These are phyloP conservation scores for Candida anutae DNA, from an alignment of 1,139 yeast genomes.

Conservation along the genomic window DNA sequence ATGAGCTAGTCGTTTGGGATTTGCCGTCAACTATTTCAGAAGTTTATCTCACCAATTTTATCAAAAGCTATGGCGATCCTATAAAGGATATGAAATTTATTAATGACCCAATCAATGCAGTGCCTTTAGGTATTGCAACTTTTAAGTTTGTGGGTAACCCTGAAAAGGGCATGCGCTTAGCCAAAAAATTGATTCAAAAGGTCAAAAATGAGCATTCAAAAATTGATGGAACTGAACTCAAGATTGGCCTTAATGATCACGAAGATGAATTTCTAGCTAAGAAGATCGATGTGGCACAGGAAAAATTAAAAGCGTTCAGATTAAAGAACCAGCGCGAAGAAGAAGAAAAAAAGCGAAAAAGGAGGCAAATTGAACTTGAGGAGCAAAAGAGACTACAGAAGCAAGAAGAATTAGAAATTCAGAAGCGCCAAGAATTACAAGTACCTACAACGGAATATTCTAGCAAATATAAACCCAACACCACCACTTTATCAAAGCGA, in stretches of 20 bases:
- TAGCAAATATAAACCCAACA: slow-evolving; percentile 18
- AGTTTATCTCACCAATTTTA: slow-evolving; percentile 40
- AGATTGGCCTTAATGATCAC: slow-evolving; percentile 31
- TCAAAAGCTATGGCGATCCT: slow-evolving; percentile 54
- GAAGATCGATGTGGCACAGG: slow-evolving; percentile 27
- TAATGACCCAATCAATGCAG: slow-evolving; percentile 70
- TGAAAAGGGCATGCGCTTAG: slow-evolving; percentile 44
- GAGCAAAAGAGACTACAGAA: slow-evolving; percentile 16
- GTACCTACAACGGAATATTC: slow-evolving; percentile 2
- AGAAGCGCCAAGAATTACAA: slow-evolving; percentile 4
- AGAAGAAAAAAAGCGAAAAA: slow-evolving; percentile 19
- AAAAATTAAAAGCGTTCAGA: slow-evolving; percentile 13
- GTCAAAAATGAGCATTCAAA: slow-evolving; percentile 23
- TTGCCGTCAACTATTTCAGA: slow-evolving; percentile 43
- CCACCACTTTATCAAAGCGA: slow-evolving; percentile 28
- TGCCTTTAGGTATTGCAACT: slow-evolving; percentile 69
- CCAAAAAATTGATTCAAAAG: slow-evolving; percentile 24
- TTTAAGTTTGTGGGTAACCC: slow-evolving; percentile 55
- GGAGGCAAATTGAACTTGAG: slow-evolving; percentile 11
- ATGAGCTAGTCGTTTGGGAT: slow-evolving; percentile 65
- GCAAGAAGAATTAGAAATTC: slow-evolving; percentile 4
- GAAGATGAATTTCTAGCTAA: slow-evolving; percentile 22
- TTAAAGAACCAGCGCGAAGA: slow-evolving; percentile 19
- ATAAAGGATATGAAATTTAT: slow-evolving; percentile 48
- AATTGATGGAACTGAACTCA: slow-evolving; percentile 33